phyloP scores from a whole-genome alignment of 148 eudicot genomes.

The Persicaria maculosa region DNA sequence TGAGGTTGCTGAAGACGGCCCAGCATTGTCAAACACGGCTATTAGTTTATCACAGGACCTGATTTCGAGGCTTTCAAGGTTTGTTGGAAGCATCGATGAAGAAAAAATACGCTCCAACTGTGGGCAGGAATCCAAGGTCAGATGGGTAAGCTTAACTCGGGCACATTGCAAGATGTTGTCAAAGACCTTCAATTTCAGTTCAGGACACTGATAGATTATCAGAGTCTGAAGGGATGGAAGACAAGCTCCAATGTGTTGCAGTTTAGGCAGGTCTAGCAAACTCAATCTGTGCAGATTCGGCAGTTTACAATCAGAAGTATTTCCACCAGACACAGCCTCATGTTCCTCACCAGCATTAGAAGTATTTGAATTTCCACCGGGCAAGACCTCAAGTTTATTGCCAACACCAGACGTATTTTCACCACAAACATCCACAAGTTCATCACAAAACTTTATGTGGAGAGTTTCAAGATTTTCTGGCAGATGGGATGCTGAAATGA shows the following conservation, averaged over 20 bases:
- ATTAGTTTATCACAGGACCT: neutral
- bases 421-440: neutral
- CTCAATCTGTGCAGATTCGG: neutral
- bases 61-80: neutral
- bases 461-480: neutral
- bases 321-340: neutral
- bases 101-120: slow-evolving; percentile 1
- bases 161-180: neutral
- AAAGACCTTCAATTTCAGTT: neutral
- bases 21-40: slow-evolving; percentile 1
- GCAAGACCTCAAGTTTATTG: no score
- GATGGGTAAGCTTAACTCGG: neutral
- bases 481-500: neutral
- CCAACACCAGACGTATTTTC: neutral
- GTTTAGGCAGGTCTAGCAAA: slow-evolving; percentile 6
- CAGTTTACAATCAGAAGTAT: neutral
- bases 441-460: slow-evolving; percentile 15
- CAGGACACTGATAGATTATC: slow-evolving; percentile 1
- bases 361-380: no score
- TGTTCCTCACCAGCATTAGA: neutral
- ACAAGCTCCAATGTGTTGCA: slow-evolving; percentile 4
- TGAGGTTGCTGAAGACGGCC: neutral
- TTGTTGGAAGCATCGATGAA: neutral
- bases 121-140: slow-evolving; percentile 6
- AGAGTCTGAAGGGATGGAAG: slow-evolving; percentile 3